Evolutionary conservation across 306 rosid species (phyloP).

Genomic region (Acacia crassicarpa): DNA sequence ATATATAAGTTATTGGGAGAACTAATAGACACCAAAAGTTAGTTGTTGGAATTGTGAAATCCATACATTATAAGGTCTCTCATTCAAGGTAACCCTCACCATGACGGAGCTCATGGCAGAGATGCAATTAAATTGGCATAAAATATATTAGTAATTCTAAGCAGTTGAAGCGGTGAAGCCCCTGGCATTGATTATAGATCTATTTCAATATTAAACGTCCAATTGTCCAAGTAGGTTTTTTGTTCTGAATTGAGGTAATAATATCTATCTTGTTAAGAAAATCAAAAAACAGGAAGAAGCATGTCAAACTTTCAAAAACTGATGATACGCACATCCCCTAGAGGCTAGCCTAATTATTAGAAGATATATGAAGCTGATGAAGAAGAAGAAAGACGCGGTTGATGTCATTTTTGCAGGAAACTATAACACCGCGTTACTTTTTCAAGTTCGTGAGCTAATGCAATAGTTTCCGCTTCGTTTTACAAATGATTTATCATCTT

Average conservation of each 20-base stretch:
- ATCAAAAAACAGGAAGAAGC: not conserved
- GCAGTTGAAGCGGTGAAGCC: not conserved
- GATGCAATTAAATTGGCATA: not conserved
- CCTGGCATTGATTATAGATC: not conserved
- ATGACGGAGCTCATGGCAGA: not conserved
- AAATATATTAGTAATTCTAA: not conserved
- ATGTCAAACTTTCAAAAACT: not conserved
- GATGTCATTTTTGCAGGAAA: not conserved
- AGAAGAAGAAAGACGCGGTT: not conserved
- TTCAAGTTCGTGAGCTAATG: not conserved
- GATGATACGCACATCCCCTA: not conserved
- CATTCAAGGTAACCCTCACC: too few relatives aligned
- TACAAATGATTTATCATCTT: not conserved
- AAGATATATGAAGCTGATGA: not conserved
- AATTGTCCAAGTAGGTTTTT: not conserved
- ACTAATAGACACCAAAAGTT: too few relatives aligned
- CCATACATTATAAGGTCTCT: too few relatives aligned
- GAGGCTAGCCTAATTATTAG: not conserved
- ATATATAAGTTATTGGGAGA: too few relatives aligned
- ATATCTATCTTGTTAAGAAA: not conserved
- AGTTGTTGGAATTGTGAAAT: too few relatives aligned
- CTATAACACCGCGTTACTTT: not conserved
- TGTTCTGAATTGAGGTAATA: not conserved
- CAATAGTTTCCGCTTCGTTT: not conserved
- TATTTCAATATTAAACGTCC: not conserved